A percentile compares a stretch with the other conserved stretches of the same genome.
These are phyloP conservation scores for Aspergillus pseudoviridinutans DNA, from an alignment of 2,329 filamentous ascomycete species.

Conservation along the genomic window DNA sequence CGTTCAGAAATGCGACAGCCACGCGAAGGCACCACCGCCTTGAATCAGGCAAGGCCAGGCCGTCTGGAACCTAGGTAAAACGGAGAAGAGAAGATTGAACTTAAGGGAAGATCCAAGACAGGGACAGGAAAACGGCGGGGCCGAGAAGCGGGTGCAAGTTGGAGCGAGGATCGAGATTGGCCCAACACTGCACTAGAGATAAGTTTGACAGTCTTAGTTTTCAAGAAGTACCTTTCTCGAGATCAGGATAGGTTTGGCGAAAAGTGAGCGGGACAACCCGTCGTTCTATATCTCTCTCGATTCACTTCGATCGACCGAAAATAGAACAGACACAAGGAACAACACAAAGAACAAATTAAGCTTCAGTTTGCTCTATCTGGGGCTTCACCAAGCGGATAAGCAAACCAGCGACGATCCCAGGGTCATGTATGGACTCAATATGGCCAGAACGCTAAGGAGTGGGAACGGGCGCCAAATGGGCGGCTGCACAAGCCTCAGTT, in stretches of 20 bases:
- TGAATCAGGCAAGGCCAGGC: not conserved
- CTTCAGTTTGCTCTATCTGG: not conserved
- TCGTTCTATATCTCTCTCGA: not conserved
- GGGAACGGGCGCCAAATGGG: not conserved
- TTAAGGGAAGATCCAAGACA: not conserved
- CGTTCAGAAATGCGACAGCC: not conserved
- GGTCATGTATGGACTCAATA: not conserved
- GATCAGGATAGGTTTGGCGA: not conserved
- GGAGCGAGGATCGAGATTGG: not conserved
- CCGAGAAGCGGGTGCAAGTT: not conserved
- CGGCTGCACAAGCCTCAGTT: not conserved
- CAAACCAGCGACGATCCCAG: not conserved
- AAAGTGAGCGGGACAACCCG: not conserved
- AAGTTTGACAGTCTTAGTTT: not conserved
- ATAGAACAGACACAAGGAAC: not conserved
- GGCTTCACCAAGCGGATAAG: not conserved
- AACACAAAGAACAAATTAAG: not conserved
- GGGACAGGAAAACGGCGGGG: not conserved
- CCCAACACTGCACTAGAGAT: not conserved
- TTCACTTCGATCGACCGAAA: not conserved
- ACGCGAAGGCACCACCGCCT: constrained; percentile 1
- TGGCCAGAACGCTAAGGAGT: not conserved
- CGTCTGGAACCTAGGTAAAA: not conserved
- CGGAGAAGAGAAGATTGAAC: not conserved
- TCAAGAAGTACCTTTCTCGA: not conserved